Percentiles rank a stretch among this genome's conserved stretches.
Evolutionary conservation across 2,329 filamentous ascomycete species (phyloP).

Genomic region (Trichoderma koningiopsis): DNA sequence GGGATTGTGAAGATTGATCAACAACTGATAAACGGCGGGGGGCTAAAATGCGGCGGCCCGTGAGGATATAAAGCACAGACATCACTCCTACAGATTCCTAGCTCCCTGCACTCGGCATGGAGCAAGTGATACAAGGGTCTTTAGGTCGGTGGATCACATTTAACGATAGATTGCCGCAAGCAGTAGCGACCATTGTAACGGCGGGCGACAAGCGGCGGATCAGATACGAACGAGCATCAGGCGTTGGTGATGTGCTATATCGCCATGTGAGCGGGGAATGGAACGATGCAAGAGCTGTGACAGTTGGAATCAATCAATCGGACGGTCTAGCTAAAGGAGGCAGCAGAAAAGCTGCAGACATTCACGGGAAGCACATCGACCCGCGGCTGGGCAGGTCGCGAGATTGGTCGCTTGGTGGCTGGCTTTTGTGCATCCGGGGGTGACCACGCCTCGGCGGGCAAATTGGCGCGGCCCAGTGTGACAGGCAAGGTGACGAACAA

Average conservation of each 20-base stretch:
- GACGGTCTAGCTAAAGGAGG: slow-evolving; percentile 28
- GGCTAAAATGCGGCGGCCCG: slow-evolving; percentile 15
- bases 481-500: slow-evolving; percentile 27
- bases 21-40: slow-evolving; percentile 19
- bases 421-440: slow-evolving; percentile 14
- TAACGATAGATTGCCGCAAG: slow-evolving; percentile 1
- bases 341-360: slow-evolving; percentile 11
- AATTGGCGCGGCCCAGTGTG: slow-evolving; percentile 28
- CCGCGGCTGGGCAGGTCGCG: slow-evolving; percentile 48
- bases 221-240: slow-evolving; percentile 10
- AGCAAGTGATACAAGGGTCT: slow-evolving; percentile 18
- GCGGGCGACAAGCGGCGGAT: background rate
- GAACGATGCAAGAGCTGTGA: background rate
- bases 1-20: slow-evolving; percentile 24
- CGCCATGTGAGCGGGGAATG: slow-evolving; percentile 37
- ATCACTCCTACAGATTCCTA: slow-evolving; percentile 3
- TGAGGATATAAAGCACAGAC: slow-evolving; percentile 25
- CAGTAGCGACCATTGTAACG: background rate
- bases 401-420: slow-evolving; percentile 53
- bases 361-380: slow-evolving; percentile 16
- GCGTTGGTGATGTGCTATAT: slow-evolving; percentile 33
- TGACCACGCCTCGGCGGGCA: slow-evolving; percentile 28
- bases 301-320: slow-evolving; percentile 31
- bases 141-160: slow-evolving; percentile 21
- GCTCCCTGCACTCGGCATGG: slow-evolving; percentile 18